Evolutionary conservation across 768 basidiomycete species (phyloP).

Genomic region (Lactifluus subvellereus): DNA sequence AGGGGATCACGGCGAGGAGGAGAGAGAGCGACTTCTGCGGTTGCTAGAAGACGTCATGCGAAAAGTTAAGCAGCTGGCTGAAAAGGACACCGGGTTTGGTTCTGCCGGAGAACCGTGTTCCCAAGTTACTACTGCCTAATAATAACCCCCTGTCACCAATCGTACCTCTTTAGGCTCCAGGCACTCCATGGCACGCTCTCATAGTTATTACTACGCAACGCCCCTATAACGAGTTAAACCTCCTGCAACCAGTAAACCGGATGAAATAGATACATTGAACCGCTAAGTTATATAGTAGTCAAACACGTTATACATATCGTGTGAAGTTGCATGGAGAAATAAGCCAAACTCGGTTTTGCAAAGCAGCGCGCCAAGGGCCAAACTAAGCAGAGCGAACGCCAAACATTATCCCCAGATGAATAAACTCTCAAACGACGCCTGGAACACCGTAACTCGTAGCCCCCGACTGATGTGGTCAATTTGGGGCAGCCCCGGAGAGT

Average conservation of each 20-base stretch:
- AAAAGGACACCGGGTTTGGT: not conserved
- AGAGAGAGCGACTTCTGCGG: slow-evolving; percentile 6
- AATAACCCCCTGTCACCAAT: not conserved
- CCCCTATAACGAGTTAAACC: not conserved
- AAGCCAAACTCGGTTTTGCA: not conserved
- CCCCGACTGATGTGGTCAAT: not conserved
- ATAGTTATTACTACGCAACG: not conserved
- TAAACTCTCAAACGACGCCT: not conserved
- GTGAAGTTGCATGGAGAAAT: not conserved
- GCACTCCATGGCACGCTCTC: not conserved
- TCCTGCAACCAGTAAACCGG: not conserved
- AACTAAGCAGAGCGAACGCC: not conserved
- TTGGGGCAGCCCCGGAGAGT: not conserved
- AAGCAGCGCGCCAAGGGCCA: not conserved
- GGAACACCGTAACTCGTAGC: not conserved
- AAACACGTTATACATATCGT: slow-evolving; percentile 7
- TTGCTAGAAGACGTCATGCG: slow-evolving; percentile 17
- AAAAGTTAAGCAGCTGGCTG: slow-evolving; percentile 1
- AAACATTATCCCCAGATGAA: not conserved
- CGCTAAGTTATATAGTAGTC: not conserved
- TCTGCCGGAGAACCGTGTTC: not conserved
- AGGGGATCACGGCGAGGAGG: not conserved
- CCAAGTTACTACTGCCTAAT: not conserved
- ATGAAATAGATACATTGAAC: not conserved
- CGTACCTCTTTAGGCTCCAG: not conserved